Conservation (phyloP, 345 rosid species). For the Eucalyptus victrix region DNA sequence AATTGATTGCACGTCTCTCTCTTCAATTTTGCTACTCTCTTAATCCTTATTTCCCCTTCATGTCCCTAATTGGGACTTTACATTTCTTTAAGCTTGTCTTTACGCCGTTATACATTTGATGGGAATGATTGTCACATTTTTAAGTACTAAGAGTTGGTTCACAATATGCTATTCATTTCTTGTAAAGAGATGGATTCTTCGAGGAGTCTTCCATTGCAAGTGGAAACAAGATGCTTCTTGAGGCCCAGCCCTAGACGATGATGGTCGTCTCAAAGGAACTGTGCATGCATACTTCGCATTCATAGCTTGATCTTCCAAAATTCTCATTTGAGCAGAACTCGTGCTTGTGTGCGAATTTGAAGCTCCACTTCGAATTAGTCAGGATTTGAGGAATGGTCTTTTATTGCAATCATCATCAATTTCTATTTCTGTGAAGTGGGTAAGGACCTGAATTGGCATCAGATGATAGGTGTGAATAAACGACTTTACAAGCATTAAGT, state of each 20-base stretch:
- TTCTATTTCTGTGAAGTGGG: neutral
- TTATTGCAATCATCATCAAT: neutral
- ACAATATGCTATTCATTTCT: neutral
- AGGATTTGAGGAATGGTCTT: neutral
- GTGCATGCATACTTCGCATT: neutral
- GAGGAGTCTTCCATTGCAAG: neutral
- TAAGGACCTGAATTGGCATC: no score
- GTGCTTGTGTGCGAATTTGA: neutral
- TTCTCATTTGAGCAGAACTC: neutral
- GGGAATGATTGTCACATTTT: neutral
- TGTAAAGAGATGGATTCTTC: neutral
- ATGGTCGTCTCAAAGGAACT: neutral
- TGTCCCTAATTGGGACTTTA: neutral
- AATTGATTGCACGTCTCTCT: neutral
- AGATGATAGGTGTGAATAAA: neutral
- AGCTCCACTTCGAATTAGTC: neutral
- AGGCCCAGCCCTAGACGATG: neutral
- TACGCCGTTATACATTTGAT: accelerated
- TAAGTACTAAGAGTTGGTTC: neutral
- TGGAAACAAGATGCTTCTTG: neutral
- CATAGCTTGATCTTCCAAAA: neutral
- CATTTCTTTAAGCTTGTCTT: neutral
- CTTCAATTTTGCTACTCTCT: neutral
- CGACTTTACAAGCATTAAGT: neutral
- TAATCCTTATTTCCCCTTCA: neutral